Percentiles rank a stretch among this genome's conserved stretches.
Evolutionary conservation across 257 asterid genomes (phyloP).

Genomic region (Solanum corneliomulleri): DNA sequence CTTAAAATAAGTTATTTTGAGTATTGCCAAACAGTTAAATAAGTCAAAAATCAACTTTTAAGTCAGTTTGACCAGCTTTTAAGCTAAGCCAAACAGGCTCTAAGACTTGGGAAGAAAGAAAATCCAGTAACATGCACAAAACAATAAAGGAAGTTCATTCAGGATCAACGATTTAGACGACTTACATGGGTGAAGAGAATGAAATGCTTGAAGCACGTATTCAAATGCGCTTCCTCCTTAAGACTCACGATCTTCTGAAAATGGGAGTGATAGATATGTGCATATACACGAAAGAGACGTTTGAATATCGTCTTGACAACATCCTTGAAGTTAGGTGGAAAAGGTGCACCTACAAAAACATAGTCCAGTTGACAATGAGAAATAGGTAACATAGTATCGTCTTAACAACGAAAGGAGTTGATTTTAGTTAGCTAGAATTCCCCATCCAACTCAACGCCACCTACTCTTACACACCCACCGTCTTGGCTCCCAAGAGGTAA

Average conservation of each 20-base stretch:
- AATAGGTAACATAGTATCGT: not conserved
- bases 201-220: slow-evolving; percentile 82
- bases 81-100: no score
- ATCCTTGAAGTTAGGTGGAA: slow-evolving; percentile 64
- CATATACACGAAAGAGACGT: slow-evolving; percentile 76
- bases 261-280: slow-evolving; percentile 75
- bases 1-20: no score
- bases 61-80: no score
- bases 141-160: not conserved
- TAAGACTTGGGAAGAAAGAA: not conserved
- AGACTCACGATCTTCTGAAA: slow-evolving; percentile 69
- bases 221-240: slow-evolving; percentile 75
- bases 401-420: not conserved
- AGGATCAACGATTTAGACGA: not conserved
- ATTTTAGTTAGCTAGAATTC: not conserved
- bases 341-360: slow-evolving; percentile 49
- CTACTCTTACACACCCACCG: not conserved
- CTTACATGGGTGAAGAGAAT: slow-evolving; percentile 65
- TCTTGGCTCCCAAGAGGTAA: not conserved
- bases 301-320: slow-evolving; percentile 74
- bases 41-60: no score
- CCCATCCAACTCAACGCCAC: not conserved
- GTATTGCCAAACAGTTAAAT: no score
- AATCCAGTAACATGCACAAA: not conserved
- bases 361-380: not conserved